phyloP scores from a whole-genome alignment of 2,329 filamentous ascomycete genomes.

The Fusarium sp. region DNA sequence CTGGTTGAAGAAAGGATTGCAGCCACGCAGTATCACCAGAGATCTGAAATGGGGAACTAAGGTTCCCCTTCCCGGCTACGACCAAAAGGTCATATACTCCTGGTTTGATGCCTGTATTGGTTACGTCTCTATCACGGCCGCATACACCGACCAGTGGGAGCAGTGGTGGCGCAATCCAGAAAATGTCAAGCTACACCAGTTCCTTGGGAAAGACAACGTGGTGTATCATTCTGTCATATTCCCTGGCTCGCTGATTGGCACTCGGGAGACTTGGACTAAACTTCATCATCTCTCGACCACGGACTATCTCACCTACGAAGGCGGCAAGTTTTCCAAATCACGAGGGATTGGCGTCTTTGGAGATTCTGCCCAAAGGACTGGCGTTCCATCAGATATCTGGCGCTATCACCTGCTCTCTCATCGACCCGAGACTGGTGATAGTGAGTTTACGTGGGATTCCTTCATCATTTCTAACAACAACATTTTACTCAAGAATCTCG shows the following conservation, averaged over 20 bases:
- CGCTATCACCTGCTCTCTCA: not conserved
- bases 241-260: not conserved
- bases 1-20: not conserved
- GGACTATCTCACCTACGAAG: not conserved
- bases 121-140: not conserved
- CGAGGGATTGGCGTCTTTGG: not conserved
- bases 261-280: not conserved
- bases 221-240: not conserved
- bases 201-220: not conserved
- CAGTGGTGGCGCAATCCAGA: not conserved
- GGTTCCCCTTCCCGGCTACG: not conserved
- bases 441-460: not conserved
- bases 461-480: not conserved
- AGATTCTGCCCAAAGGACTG: not conserved
- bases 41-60: not conserved
- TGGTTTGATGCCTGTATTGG: not conserved
- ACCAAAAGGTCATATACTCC: not conserved
- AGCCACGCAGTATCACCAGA: not conserved
- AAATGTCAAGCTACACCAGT: not conserved
- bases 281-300: not conserved
- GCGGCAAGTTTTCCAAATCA: not conserved
- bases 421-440: not conserved
- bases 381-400: not conserved
- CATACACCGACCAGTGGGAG: not conserved
- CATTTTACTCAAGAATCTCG: not conserved